Base-by-base conservation (phyloP, 2,329 filamentous ascomycete species). In the Ophiostoma sp. region DNA sequence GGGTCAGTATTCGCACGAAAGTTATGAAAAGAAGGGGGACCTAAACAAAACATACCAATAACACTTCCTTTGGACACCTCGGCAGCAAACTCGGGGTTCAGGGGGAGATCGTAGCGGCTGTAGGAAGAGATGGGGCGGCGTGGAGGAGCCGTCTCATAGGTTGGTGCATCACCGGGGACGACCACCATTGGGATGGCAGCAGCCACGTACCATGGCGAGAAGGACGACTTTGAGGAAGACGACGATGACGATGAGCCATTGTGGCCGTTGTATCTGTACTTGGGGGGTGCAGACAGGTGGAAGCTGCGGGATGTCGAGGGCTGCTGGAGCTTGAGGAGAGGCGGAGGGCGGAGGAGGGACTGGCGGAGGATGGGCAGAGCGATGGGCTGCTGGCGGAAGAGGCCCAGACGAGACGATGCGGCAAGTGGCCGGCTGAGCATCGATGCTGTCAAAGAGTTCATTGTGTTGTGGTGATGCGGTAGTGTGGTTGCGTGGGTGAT, bases 11-110 rank as follows among this genome's bases (percentile, higher is more conserved):
- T 20, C n/a, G 15, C 5, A 41, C n/a, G 35, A 11, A 6, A 0
- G 20, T 3, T 41, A 15, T 10, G 62, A 52, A 48, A 60, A 17
- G 23, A 1, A 44, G 3, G 39, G 15, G 41, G 31, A 27, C 17
- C 17, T 5, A 13, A 35, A 11, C 23, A 15, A 23, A 10, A 75
- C 78, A 17, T 73, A 86, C 84, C 85, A 31, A 81, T 74, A n/a
- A 87, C 71, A 73, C 85, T 86, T 3, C 85, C 85, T 27, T 82
- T 80, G 1, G 84, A 85, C n/a, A 87, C 75, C 76, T 87, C 83
- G 70, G 78, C 79, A 68, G 84, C 79, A 5, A 81, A 74, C 62
- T 77, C 79, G 0, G 79, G 75, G 68, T 79, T 48, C 44, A 74
- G 20, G 0, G 73, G 73, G n/a, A 72, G 72, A 10, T 66, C 52